Evolutionary conservation across 2,329 filamentous ascomycete genomes (phyloP).

Genomic region (Exophiala viscosa): DNA sequence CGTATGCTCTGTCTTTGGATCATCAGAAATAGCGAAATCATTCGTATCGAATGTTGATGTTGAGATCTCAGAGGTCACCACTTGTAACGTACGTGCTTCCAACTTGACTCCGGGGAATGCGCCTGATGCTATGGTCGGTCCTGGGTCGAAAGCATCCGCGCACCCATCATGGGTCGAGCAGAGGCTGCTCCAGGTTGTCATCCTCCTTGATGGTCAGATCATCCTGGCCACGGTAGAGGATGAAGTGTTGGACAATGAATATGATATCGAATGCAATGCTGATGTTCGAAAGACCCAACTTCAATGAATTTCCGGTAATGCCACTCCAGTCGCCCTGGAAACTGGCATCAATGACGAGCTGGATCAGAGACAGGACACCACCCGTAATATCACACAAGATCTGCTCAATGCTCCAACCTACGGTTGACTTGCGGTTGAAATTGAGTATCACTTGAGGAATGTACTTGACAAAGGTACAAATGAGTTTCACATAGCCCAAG

Average conservation of each 20-base stretch:
- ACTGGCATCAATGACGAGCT: conserved; percentile 80
- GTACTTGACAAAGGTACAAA: conserved; percentile 89
- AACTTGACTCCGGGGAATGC: no score
- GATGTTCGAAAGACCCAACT: conserved; percentile 80
- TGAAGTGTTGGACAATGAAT: conserved; percentile 85
- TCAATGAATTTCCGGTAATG: conserved; percentile 85
- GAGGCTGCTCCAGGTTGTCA: conserved; percentile 11
- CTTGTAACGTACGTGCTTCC: no score
- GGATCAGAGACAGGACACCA: conserved; percentile 73
- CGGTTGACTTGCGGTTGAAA: conserved; percentile 76
- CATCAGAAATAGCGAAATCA: no score
- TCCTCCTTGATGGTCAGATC: conserved; percentile 18
- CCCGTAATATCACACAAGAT: conserved; percentile 81
- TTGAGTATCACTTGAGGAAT: conserved; percentile 81
- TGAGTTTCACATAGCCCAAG: conserved; percentile 81
- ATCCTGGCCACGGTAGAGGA: conserved; percentile 58
- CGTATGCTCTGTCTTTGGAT: no score
- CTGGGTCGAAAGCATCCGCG: no score
- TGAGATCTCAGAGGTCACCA: no score
- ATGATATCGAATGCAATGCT: conserved; percentile 80
- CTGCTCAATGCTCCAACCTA: conserved; percentile 80
- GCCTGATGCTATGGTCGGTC: no score
- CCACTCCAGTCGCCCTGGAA: conserved; percentile 85
- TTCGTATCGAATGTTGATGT: no score
- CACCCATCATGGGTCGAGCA: conserved; percentile 1